Conservation (phyloP, 805 yeast species). For the Pichia deserticola region DNA sequence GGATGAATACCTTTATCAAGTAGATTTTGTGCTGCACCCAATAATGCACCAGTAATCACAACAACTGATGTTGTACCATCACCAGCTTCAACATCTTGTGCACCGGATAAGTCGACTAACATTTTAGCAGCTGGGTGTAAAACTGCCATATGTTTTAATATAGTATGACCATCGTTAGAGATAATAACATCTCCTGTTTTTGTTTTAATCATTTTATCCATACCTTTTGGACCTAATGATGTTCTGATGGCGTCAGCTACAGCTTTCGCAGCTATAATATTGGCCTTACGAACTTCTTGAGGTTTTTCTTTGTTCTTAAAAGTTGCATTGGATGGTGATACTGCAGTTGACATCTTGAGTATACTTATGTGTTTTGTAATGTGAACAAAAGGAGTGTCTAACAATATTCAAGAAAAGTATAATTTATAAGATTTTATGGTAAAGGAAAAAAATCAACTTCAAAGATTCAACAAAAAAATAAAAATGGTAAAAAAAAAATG, state of each 20-base stretch:
- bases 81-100: slow-evolving; percentile 99
- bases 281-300: slow-evolving; percentile 83
- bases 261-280: slow-evolving; percentile 87
- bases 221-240: slow-evolving; percentile 96
- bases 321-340: slow-evolving; percentile 51
- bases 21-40: slow-evolving; percentile 91
- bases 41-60: slow-evolving; percentile 84
- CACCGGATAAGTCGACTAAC: slow-evolving; percentile 93
- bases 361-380: too few relatives aligned
- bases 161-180: slow-evolving; percentile 98
- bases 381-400: too few relatives aligned
- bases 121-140: slow-evolving; percentile 98
- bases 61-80: slow-evolving; percentile 99
- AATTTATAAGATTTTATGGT: too few relatives aligned
- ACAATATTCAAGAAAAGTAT: too few relatives aligned
- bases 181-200: slow-evolving; percentile 87
- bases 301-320: slow-evolving; percentile 94
- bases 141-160: slow-evolving; percentile 94
- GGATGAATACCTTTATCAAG: slow-evolving; percentile 93
- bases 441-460: too few relatives aligned
- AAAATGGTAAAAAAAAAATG: background rate
- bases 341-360: slow-evolving; percentile 7
- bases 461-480: background rate
- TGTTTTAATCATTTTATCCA: slow-evolving; percentile 98
- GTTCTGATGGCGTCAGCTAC: slow-evolving; percentile 95